Evolutionary conservation across 139 green algal species (phyloP).

Genomic region (Chlamydomonas sp.): DNA sequence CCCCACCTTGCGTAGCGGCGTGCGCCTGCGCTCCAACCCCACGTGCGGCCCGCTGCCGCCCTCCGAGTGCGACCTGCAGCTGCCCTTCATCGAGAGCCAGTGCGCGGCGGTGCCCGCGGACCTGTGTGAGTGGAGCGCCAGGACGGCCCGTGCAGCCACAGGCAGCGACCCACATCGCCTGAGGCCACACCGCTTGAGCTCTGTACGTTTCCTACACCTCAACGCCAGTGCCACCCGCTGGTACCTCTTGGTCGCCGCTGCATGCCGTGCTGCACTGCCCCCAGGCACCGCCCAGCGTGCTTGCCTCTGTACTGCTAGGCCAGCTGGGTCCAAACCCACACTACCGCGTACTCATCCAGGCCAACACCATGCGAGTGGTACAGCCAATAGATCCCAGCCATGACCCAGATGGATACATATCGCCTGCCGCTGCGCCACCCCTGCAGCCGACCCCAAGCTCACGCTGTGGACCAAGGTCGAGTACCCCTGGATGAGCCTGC

Average conservation of each 20-base stretch:
- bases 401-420: neutral
- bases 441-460: constrained; percentile 63
- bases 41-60: constrained; percentile 52
- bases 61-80: constrained; percentile 62
- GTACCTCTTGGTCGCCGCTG: too few relatives aligned
- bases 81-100: constrained; percentile 89
- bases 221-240: too few relatives aligned
- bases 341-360: too few relatives aligned
- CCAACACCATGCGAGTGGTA: too few relatives aligned
- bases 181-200: too few relatives aligned
- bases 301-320: too few relatives aligned
- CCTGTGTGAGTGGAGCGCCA: constrained; percentile 32
- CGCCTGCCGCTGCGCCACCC: neutral
- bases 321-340: too few relatives aligned
- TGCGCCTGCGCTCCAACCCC: constrained; percentile 78
- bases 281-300: too few relatives aligned
- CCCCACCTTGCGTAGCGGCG: constrained; percentile 69
- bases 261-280: too few relatives aligned
- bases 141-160: neutral
- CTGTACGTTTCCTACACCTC: too few relatives aligned
- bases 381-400: neutral
- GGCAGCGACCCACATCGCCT: neutral
- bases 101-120: constrained; percentile 64
- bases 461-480: constrained; percentile 76
- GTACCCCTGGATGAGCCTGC: constrained; percentile 72